Conservation (phyloP, 768 basidiomycete species). For the Clavulina sp. region DNA sequence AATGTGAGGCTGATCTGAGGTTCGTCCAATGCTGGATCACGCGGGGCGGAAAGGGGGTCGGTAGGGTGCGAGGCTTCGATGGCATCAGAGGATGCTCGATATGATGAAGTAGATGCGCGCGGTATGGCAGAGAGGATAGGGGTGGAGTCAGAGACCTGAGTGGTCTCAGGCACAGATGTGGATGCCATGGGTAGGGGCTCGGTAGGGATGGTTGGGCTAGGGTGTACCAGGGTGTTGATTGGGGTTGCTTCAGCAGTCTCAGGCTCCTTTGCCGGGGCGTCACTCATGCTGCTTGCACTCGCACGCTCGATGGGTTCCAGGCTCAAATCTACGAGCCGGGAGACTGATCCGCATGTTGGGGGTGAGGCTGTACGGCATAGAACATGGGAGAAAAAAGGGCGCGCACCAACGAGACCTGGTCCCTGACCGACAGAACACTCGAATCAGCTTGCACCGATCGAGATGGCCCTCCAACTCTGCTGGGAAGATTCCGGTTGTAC, state of each 20-base stretch:
- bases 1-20: conserved; percentile 11
- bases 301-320: too few species aligned
- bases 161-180: background rate
- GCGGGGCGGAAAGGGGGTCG: conserved; percentile 1
- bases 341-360: too few species aligned
- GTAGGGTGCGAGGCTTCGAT: background rate
- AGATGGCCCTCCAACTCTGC: too few species aligned
- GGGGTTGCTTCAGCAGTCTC: background rate
- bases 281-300: too few species aligned
- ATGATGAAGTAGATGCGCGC: background rate
- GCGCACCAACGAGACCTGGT: too few species aligned
- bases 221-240: background rate
- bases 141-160: background rate
- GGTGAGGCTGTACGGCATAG: too few species aligned
- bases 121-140: background rate
- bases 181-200: background rate
- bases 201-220: background rate
- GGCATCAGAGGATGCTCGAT: background rate
- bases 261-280: too few species aligned
- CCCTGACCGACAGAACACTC: too few species aligned
- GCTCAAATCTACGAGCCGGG: too few species aligned
- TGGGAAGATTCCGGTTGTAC: too few species aligned
- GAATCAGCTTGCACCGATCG: too few species aligned
- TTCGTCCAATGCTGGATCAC: background rate
- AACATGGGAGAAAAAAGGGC: too few species aligned